phyloP scores from a whole-genome alignment of 257 asterid species.

The Paulownia fortunei region DNA sequence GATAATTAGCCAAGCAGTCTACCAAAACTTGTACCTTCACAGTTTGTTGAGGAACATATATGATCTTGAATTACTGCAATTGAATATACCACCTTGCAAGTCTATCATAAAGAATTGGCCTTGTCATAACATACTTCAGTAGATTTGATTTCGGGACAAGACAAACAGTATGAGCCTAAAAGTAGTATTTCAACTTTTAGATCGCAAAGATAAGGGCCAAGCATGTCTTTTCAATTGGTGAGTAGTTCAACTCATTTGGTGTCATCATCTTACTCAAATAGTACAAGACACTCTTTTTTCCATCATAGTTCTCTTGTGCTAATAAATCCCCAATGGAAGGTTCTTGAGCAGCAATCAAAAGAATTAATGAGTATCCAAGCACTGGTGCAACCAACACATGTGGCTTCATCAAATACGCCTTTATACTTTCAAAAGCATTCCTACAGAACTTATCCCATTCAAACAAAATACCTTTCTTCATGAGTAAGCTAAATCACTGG shows the following conservation, averaged over 20 bases:
- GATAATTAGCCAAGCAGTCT: background rate
- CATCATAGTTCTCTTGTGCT: background rate
- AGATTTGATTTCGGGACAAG: background rate
- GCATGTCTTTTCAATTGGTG: background rate
- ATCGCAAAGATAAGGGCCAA: background rate
- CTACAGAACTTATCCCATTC: no score
- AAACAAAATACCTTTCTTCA: no score
- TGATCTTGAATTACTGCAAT: no score
- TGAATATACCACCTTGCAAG: background rate
- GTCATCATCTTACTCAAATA: background rate
- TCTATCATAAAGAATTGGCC: background rate
- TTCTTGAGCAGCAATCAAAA: background rate
- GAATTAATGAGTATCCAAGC: background rate
- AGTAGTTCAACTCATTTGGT: background rate
- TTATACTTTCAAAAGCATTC: no score
- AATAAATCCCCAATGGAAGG: background rate
- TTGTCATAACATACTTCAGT: background rate
- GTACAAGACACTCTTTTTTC: background rate
- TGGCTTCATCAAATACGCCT: no score
- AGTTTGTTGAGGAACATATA: background rate
- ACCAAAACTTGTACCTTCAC: background rate
- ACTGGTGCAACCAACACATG: background rate
- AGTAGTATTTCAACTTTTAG: background rate
- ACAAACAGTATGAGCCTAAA: background rate
- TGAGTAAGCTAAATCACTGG: no score